phyloP scores from a whole-genome alignment of 2,329 filamentous ascomycete species.

The Clonostachys rhizophaga region DNA sequence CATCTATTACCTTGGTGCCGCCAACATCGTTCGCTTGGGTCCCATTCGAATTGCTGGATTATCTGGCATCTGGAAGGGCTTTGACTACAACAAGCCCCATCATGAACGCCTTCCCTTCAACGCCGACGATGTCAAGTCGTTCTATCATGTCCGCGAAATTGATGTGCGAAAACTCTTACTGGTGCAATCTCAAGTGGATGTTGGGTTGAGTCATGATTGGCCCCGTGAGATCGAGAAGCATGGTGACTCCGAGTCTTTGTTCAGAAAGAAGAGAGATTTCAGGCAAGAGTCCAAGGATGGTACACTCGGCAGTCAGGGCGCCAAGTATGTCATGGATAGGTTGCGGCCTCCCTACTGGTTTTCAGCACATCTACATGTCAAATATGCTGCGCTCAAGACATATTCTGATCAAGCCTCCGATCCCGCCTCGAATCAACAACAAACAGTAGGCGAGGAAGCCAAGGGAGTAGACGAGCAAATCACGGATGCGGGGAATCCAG shows the following conservation, averaged over 20 bases:
- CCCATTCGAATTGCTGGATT: constrained; percentile 83
- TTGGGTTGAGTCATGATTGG: constrained; percentile 96
- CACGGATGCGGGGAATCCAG: constrained; percentile 40
- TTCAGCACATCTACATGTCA: constrained; percentile 87
- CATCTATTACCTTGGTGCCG: constrained; percentile 94
- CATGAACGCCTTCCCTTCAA: constrained; percentile 84
- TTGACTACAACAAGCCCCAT: constrained; percentile 80
- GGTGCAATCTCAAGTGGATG: constrained; percentile 80
- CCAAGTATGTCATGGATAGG: constrained; percentile 74
- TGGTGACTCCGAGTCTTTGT: constrained; percentile 66
- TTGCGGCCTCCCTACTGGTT: constrained; percentile 88
- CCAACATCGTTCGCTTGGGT: constrained; percentile 81
- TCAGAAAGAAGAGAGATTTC: constrained; percentile 70
- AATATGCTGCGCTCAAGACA: constrained; percentile 68
- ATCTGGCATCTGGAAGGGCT: constrained; percentile 92
- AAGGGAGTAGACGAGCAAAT: not conserved
- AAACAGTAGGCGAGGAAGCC: not conserved
- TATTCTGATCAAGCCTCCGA: constrained; percentile 38
- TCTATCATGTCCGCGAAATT: constrained; percentile 86
- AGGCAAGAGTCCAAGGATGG: constrained; percentile 70
- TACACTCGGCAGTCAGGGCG: constrained; percentile 74
- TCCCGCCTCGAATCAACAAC: constrained; percentile 4
- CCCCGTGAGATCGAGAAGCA: constrained; percentile 76
- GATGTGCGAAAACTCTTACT: constrained; percentile 88
- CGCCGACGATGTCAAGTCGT: constrained; percentile 67